Evolutionary conservation across 139 green algal genomes (phyloP).

Genomic region (Axilococcus clingmanii): DNA sequence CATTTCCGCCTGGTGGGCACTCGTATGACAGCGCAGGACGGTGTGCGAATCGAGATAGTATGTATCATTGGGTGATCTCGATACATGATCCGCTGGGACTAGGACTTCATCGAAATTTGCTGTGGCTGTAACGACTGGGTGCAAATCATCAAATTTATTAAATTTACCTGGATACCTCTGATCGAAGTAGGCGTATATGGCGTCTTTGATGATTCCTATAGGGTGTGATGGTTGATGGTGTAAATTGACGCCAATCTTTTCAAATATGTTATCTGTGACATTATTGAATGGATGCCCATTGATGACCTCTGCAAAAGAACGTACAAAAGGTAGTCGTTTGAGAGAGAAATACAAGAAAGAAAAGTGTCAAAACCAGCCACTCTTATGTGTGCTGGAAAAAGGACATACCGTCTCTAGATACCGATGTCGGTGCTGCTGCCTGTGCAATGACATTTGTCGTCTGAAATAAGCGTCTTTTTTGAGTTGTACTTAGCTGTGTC

Average conservation of each 20-base stretch:
- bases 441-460: too few relatives aligned
- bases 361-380: not conserved
- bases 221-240: slow-evolving; percentile 80
- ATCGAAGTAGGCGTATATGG: slow-evolving; percentile 95
- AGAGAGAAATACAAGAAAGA: not conserved
- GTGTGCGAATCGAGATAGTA: slow-evolving; percentile 88
- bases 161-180: slow-evolving; percentile 50
- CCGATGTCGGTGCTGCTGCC: not conserved
- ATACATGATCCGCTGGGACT: slow-evolving; percentile 84
- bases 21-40: slow-evolving; percentile 82
- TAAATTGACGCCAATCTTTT: slow-evolving; percentile 87
- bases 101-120: slow-evolving; percentile 88
- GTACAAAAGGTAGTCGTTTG: not conserved
- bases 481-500: too few relatives aligned
- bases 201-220: slow-evolving; percentile 91
- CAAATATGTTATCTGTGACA: slow-evolving; percentile 90
- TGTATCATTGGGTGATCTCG: slow-evolving; percentile 88
- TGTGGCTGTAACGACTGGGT: slow-evolving; percentile 68
- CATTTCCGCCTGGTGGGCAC: slow-evolving; percentile 76
- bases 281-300: slow-evolving; percentile 86
- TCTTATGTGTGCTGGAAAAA: not conserved
- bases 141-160: slow-evolving; percentile 80
- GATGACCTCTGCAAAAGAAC: slow-evolving; percentile 49
- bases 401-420: not conserved
- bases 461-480: too few relatives aligned